Evolutionary conservation across 805 yeast species (phyloP), one percentile per base, ranked within the genome.

Genomic region (Metschnikowia borealis): DNA sequence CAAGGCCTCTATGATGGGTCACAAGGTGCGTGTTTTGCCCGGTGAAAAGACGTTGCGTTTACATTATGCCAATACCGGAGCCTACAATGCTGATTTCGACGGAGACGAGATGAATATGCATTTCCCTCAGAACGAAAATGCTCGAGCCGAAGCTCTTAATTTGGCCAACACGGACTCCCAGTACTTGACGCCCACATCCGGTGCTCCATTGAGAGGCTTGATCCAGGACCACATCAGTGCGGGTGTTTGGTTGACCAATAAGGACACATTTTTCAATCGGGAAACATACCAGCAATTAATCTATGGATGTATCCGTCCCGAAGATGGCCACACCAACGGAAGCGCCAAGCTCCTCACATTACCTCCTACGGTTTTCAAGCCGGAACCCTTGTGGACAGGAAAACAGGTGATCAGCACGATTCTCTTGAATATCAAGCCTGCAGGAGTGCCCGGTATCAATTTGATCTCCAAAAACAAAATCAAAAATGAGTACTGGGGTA

Each of bases 31-130:
- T 63, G 99, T 94, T 32, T 77, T 94, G 60, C 99, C 98, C 4
- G 96, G 96, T 52, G 99, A 94, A 67, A 94, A 94, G 77, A 95
- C 99, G 3, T 76, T 94, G 62, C 83, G 99, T 65, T 76, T 94
- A 69, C 99, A 94, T 69, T 94, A 94, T 70, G 99, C 99, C 62
- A 94, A 94, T 71, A 94, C 99, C 41, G 97, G 97, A 73, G 97
- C 99, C 40, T 94, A 92, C 73, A 92, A 92, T 69, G 98, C 98
- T 37, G 99, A 92, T 80, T 92, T 94, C 63, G 99, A 92, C 73
- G 99, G 99, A 78, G 99, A 92, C 72, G 99, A 92, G 76, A 92
- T 92, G 99, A 92, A 92, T 69, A 87, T 92, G 97, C 99, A 92
- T 74, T 92, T 92, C 78, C 99, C 99, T 26, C 99, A 92, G 74